Evolutionary conservation across 1,284 basidiomycete species (phyloP), one percentile per base, ranked within the genome.

Genomic region (Malassezia restricta): DNA sequence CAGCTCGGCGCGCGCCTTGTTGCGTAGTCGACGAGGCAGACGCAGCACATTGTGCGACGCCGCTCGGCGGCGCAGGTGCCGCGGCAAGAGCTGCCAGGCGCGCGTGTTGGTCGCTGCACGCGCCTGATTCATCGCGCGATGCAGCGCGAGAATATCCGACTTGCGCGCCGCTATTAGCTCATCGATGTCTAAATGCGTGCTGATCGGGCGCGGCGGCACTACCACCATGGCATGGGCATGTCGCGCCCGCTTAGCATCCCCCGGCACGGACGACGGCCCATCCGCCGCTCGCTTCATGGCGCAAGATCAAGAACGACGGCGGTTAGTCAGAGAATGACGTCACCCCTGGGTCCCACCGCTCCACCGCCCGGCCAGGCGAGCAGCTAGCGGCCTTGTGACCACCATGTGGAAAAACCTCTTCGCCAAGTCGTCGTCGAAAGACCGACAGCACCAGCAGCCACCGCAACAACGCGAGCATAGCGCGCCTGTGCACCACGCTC

Each of bases 31-130:
- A 0, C 58, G 49, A 6, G 70, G 70, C 0, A 73, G 54, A 8
- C 68, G 61, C 7, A 73, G 61, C 9, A 70, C 53, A 43, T 73
- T 73, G 56, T 73, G 70, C 2, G 65, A 68, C 1, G 70, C 70
- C 2, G 68, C 68, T 9, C 70, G 51, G 0, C 70, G 46, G 29
- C 70, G 62, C 8, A 61, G 55, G 37, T 66, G 60, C 7, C 70
- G 55, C 12, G 70, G 70, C 8, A 73, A 61, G 15, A 68, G 66
- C 47, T 73, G 70, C 70, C 70, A 73, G 47, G 70, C 68, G 31
- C 70, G 52, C 4, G 64, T 64, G 12, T 64, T 63, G 24, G 60
- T 58, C 8, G 63, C 53, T 17, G 49, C 39, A 29, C 47, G 47
- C n/a, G 47, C 53, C 6, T 50, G 47, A 14, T 14, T 20, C 43